phyloP scores from a whole-genome alignment of 1,139 yeast genomes.

The Taphrina wiesneri region DNA sequence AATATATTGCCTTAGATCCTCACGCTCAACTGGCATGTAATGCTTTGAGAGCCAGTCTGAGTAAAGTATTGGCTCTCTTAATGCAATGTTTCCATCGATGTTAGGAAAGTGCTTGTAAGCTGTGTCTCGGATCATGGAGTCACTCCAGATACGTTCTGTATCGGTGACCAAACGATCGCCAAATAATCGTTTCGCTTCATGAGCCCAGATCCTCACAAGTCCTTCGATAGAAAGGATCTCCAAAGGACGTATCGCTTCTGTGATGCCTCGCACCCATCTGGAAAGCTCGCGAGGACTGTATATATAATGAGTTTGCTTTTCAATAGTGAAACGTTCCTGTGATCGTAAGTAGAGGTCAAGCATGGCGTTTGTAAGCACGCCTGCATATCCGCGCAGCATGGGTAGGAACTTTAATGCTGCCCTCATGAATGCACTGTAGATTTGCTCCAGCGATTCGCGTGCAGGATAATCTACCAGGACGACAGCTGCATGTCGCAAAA shows the following conservation, averaged over 20 bases:
- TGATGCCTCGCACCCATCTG: conserved; percentile 80
- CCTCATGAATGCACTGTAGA: conserved; percentile 60
- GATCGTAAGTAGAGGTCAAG: conserved; percentile 60
- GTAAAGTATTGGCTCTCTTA: conserved; percentile 58
- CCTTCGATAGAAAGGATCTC: conserved; percentile 49
- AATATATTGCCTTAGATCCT: conserved; percentile 58
- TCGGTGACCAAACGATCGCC: conserved; percentile 63
- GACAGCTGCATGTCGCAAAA: conserved; percentile 67
- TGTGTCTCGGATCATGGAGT: conserved; percentile 49
- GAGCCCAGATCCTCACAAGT: conserved; percentile 70
- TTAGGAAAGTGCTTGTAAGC: conserved; percentile 55
- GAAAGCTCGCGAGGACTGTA: conserved; percentile 92
- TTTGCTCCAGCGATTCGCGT: conserved; percentile 60
- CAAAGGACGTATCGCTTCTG: conserved; percentile 55
- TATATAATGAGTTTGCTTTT: conserved; percentile 60
- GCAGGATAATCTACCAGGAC: conserved; percentile 83
- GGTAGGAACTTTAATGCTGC: conserved; percentile 69
- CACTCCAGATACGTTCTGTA: conserved; percentile 58
- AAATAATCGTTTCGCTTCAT: conserved; percentile 77
- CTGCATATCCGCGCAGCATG: conserved; percentile 57
- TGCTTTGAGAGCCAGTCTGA: conserved; percentile 73
- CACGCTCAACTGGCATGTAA: conserved; percentile 59
- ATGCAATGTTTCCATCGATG: conserved; percentile 47
- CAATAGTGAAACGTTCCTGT: conserved; percentile 49
- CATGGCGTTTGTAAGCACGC: conserved; percentile 64